Evolutionary conservation across 345 rosid genomes (phyloP), one percentile per base, ranked within the genome.

Genomic region (Toxicodendron radicans): DNA sequence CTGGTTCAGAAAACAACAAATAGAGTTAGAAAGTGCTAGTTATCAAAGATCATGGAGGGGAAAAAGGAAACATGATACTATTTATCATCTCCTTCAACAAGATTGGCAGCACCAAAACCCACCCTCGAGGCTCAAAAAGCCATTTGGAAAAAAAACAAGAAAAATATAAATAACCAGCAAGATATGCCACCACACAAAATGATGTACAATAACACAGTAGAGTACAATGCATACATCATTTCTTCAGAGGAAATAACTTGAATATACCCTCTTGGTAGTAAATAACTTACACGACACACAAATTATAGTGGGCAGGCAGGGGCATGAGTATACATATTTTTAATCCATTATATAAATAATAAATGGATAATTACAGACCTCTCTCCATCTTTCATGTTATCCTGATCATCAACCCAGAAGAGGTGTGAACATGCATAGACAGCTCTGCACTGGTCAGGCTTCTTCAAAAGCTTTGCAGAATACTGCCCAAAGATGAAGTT

Each of bases 391-490:
- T 90, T 93, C 79, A 88, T 74, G 60, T 81, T 83, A 79, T 90
- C 99, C 64, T 91, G 97, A 80, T 93, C 95, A 59, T 95, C 91
- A 63, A 90, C 89, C 99, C 99, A 95, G 82, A 95, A 95, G 58
- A 95, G 91, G 85, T 93, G 99, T 35, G 98, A 88, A 74, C 98
- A 95, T 13, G 89, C 94, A 73, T 90, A 95, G 72, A 93, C 97
- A 75, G 99, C 99, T 89, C 97, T 89, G 74, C 99, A 93, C 74
- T 93, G 99, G 81, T 95, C 99, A 73, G 97, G 92, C 91, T 93
- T 95, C 97, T 92, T 95, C 75, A 91, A 86, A 66, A 95, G 98
- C 84, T 91, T 95, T 18, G 98, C 98, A 64, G 98, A 91, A 78
- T 95, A 95, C 99, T 95, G 93, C 83, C 6, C 78, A 82, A 75